Percentiles rank a stretch among this genome's conserved stretches.
These are phyloP conservation scores for Nevesoporus exiguus DNA, from an alignment of 768 basidiomycete species.

Conservation along the genomic window DNA sequence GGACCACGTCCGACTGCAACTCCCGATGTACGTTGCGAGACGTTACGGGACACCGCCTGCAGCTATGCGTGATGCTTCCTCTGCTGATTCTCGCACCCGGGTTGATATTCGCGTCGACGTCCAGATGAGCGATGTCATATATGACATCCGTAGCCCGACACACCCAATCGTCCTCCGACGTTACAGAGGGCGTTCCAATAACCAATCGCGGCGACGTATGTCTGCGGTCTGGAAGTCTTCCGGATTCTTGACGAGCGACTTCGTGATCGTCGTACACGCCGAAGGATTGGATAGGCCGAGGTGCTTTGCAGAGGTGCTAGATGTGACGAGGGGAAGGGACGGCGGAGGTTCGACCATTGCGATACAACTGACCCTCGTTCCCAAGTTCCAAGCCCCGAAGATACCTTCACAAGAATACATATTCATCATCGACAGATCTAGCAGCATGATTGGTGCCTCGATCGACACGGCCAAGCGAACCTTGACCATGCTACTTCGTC, in stretches of 20 bases:
- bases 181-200: constrained; percentile 35
- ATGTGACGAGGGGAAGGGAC: constrained; percentile 1
- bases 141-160: constrained; percentile 41
- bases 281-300: constrained; percentile 50
- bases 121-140: constrained; percentile 47
- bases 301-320: constrained; percentile 49
- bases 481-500: constrained; percentile 43
- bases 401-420: constrained; percentile 52
- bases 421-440: constrained; percentile 58
- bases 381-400: constrained; percentile 44
- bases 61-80: constrained; percentile 32
- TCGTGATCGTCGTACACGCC: constrained; percentile 48
- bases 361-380: constrained; percentile 52
- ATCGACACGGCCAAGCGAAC: constrained; percentile 49
- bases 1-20: constrained; percentile 50
- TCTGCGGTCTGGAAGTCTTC: constrained; percentile 39
- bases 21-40: constrained; percentile 47
- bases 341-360: constrained; percentile 36
- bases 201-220: constrained; percentile 39
- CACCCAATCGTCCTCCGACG: constrained; percentile 36
- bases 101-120: constrained; percentile 43
- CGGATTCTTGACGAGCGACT: constrained; percentile 45
- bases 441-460: constrained; percentile 44
- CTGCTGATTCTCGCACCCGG: constrained; percentile 32
- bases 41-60: constrained; percentile 51